phyloP scores from a whole-genome alignment of 495 filamentous ascomycete genomes.

The Entonaema liquescens region DNA sequence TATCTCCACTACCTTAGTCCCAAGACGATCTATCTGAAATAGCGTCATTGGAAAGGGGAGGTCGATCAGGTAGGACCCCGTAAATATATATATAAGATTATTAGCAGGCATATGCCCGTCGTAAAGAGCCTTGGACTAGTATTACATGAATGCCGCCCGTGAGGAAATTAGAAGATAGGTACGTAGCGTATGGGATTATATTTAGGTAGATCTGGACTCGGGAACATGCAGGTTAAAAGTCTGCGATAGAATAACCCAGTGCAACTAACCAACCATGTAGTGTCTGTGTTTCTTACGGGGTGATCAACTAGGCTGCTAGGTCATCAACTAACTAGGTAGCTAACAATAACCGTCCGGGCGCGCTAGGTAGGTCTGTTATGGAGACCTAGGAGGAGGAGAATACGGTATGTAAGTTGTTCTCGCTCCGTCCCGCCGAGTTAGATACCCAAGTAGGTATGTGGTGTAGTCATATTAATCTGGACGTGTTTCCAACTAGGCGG shows the following conservation, averaged over 20 bases:
- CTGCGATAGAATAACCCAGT: conserved; percentile 31
- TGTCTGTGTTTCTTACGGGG: too few species aligned
- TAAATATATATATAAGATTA: background rate
- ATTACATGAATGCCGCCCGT: too few species aligned
- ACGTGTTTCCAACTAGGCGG: background rate
- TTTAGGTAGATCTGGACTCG: conserved; percentile 34
- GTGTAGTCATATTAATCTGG: background rate
- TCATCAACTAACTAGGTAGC: conserved; percentile 1
- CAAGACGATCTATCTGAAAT: conserved; percentile 18
- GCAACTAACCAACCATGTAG: background rate
- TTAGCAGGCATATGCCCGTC: background rate
- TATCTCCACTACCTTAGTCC: background rate
- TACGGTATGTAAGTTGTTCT: conserved; percentile 9
- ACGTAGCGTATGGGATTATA: background rate
- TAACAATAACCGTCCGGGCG: too few species aligned
- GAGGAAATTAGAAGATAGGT: background rate
- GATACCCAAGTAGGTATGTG: background rate
- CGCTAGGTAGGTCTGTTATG: too few species aligned
- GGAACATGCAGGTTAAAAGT: conserved; percentile 23
- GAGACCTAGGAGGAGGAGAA: too few species aligned
- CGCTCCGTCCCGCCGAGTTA: conserved; percentile 19
- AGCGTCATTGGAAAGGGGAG: conserved; percentile 12
- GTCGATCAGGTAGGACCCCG: background rate
- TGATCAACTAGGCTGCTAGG: too few species aligned
- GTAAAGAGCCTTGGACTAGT: too few species aligned